Evolutionary conservation across 1,284 basidiomycete species (phyloP).

Genomic region (Rhodotorula sp.): DNA sequence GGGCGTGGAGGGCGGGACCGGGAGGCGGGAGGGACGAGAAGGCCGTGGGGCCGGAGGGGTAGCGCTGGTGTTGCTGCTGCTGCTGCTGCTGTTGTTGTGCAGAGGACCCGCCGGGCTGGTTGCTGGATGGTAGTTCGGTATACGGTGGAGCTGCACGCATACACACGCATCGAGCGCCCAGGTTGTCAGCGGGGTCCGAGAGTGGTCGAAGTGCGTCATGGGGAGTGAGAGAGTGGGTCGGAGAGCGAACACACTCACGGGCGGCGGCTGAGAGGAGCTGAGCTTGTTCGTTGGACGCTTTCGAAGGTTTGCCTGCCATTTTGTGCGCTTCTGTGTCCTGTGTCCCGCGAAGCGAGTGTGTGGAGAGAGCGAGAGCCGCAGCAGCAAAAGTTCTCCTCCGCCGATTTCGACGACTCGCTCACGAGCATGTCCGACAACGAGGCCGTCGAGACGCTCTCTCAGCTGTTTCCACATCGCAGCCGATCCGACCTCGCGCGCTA

Average conservation of each 20-base stretch:
- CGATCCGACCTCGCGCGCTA: background rate
- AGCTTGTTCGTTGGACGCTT: background rate
- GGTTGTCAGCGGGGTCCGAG: background rate
- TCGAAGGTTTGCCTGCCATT: conserved; percentile 6
- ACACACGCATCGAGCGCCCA: background rate
- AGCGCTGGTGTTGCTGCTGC: background rate
- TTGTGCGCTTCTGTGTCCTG: background rate
- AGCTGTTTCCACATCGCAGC: conserved; percentile 18
- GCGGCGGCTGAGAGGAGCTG: background rate
- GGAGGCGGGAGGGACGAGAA: conserved; percentile 14
- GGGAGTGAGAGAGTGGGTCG: background rate
- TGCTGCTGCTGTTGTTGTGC: background rate
- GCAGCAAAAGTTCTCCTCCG: background rate
- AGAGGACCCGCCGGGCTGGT: background rate
- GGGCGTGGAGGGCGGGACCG: conserved; percentile 1
- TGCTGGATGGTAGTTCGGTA: background rate
- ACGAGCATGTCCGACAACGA: background rate
- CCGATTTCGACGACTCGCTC: background rate
- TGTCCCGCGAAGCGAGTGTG: background rate
- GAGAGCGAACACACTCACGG: background rate
- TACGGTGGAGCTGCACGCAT: conserved; percentile 1
- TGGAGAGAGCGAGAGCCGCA: background rate
- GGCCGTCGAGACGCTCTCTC: conserved; percentile 11
- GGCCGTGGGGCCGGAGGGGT: conserved; percentile 21
- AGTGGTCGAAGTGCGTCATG: background rate